Conservation (phyloP, 2,329 filamentous ascomycete genomes). For the Alternaria conjuncta region DNA sequence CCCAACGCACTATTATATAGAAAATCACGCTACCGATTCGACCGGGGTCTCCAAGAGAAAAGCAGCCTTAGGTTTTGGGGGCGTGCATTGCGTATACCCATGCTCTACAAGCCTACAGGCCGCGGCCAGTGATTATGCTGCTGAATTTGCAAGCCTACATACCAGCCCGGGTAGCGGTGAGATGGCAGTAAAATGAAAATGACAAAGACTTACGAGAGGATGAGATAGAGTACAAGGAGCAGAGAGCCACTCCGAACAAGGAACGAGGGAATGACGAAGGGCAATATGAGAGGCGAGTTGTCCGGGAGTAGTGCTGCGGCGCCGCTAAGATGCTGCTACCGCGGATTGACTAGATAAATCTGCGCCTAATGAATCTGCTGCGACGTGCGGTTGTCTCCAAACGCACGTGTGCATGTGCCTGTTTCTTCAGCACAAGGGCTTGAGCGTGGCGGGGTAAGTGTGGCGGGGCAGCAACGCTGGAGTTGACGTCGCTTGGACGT, state of each 20-base stretch:
- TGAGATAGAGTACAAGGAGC: background rate
- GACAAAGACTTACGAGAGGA: background rate
- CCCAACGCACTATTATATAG: background rate
- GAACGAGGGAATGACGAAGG: background rate
- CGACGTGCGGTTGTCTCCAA: background rate
- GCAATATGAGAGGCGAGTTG: background rate
- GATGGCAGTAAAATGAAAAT: background rate
- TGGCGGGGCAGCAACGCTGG: constrained; percentile 23
- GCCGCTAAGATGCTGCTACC: background rate
- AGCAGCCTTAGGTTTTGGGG: background rate
- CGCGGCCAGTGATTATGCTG: background rate
- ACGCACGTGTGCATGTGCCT: constrained; percentile 1
- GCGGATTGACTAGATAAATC: background rate
- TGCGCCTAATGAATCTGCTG: background rate
- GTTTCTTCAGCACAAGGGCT: background rate
- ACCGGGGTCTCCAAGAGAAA: background rate
- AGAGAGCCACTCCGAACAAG: background rate
- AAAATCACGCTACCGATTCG: background rate
- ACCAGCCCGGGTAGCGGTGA: background rate
- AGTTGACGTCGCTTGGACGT: constrained; percentile 13
- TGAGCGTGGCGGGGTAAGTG: constrained; percentile 25
- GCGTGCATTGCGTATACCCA: background rate
- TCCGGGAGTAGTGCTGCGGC: background rate
- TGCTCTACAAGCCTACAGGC: background rate
- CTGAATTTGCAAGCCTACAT: background rate